Evolutionary conservation across 1,284 basidiomycete species (phyloP).

Genomic region (Rhodofomes roseus): DNA sequence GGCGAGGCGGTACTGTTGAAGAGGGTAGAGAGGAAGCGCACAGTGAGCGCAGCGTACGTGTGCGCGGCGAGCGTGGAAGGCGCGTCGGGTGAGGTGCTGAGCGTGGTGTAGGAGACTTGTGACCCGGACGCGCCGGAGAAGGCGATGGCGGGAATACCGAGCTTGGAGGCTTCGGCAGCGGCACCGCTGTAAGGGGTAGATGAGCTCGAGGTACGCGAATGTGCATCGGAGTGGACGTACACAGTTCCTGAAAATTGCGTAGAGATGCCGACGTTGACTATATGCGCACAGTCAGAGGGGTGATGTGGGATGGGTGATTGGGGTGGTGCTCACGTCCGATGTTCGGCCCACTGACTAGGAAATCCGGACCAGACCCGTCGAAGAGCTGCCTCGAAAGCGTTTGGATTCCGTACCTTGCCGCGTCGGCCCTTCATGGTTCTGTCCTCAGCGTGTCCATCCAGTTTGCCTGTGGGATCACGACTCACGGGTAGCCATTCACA

Average conservation of each 20-base stretch:
- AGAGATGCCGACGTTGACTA: slow-evolving; percentile 17
- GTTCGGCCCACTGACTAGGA: slow-evolving; percentile 39
- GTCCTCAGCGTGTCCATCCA: background rate
- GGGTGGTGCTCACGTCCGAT: slow-evolving; percentile 14
- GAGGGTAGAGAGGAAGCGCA: slow-evolving; percentile 37
- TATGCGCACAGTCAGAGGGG: background rate
- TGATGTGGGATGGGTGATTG: too few relatives aligned
- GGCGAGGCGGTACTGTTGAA: slow-evolving; percentile 20
- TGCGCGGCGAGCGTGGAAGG: slow-evolving; percentile 34
- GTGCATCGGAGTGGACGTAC: slow-evolving; percentile 8
- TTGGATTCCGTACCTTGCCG: slow-evolving; percentile 44
- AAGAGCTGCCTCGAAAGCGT: slow-evolving; percentile 43
- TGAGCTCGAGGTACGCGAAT: too few relatives aligned
- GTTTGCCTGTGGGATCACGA: background rate
- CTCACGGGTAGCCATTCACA: slow-evolving; percentile 22
- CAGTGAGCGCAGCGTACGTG: slow-evolving; percentile 40
- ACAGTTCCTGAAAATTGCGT: slow-evolving; percentile 19
- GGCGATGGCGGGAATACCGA: slow-evolving; percentile 46
- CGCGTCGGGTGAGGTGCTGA: slow-evolving; percentile 31
- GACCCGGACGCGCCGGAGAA: slow-evolving; percentile 43
- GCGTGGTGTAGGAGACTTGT: slow-evolving; percentile 44
- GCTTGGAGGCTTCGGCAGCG: slow-evolving; percentile 40
- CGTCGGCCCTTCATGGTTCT: slow-evolving; percentile 33
- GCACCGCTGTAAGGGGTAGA: slow-evolving; percentile 36
- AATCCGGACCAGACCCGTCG: slow-evolving; percentile 35